These are phyloP conservation scores for Beauveria asiatica DNA, from an alignment of 2,329 filamentous ascomycete species.

Conservation along the genomic window DNA sequence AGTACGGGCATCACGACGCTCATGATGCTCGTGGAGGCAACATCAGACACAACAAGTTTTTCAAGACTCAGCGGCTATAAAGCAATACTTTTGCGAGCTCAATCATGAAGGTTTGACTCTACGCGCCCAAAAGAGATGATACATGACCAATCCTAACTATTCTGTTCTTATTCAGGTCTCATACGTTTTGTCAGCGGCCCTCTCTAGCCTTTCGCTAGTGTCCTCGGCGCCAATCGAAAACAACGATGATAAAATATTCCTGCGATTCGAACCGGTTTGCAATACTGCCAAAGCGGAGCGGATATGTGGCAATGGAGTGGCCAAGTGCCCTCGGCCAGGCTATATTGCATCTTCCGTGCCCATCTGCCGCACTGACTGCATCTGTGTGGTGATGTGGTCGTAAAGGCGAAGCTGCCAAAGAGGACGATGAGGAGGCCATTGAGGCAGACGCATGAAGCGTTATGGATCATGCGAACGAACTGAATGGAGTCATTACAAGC, in stretches of 20 bases:
- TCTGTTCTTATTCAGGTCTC: neutral
- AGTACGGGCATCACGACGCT: neutral
- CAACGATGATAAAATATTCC: neutral
- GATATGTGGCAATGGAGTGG: neutral
- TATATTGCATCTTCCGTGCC: neutral
- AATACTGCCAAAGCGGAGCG: neutral
- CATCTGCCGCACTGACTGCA: neutral
- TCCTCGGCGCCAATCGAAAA: neutral
- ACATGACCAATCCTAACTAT: neutral
- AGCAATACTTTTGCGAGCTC: neutral
- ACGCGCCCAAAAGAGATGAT: neutral
- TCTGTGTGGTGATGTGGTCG: neutral
- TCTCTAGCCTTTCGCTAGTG: neutral
- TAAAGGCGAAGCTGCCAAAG: neutral
- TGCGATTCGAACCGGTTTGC: too few relatives aligned
- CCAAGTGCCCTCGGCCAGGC: neutral
- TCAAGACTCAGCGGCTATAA: too few relatives aligned
- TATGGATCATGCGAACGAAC: too few relatives aligned
- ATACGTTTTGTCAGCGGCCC: neutral
- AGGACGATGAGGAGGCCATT: too few relatives aligned
- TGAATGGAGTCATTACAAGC: too few relatives aligned
- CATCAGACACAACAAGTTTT: neutral
- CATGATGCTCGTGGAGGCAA: neutral
- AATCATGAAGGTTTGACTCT: neutral
- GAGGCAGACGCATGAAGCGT: too few relatives aligned